These are phyloP conservation scores for Tilletia indica DNA, from an alignment of 1,284 basidiomycete genomes.

Conservation along the genomic window DNA sequence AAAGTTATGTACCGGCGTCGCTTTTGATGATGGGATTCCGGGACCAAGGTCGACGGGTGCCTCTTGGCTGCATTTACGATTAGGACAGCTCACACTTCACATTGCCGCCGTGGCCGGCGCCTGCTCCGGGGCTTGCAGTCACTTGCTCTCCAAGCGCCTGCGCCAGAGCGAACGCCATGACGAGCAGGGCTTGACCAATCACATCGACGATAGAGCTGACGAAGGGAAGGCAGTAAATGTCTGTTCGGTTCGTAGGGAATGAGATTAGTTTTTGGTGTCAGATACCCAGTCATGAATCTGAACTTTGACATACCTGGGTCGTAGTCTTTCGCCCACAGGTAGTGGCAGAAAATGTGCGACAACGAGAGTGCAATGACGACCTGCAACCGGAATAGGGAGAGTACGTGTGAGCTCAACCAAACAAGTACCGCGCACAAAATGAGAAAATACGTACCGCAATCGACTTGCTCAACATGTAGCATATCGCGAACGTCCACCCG, in stretches of 20 bases:
- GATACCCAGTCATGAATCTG: too few relatives aligned
- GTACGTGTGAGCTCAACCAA: background rate
- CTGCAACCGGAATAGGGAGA: constrained; percentile 21
- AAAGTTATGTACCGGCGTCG: too few relatives aligned
- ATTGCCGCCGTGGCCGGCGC: constrained; percentile 36
- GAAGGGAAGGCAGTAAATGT: constrained; percentile 83
- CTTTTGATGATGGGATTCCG: too few relatives aligned
- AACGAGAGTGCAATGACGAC: constrained; percentile 65
- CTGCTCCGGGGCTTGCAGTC: constrained; percentile 33
- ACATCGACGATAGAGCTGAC: constrained; percentile 88
- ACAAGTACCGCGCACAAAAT: background rate
- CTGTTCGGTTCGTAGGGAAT: constrained; percentile 25
- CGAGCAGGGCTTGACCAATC: constrained; percentile 78
- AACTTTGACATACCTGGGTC: constrained; percentile 70
- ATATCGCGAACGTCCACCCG: constrained; percentile 39
- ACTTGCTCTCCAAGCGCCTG: constrained; percentile 51
- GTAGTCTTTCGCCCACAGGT: constrained; percentile 75
- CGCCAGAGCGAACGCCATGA: constrained; percentile 59
- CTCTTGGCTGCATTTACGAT: too few relatives aligned
- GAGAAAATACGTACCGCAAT: constrained; percentile 18
- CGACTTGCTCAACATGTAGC: constrained; percentile 25
- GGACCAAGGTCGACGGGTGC: too few relatives aligned
- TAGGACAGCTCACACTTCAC: background rate
- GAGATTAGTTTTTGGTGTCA: background rate
- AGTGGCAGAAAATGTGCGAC: constrained; percentile 70